Evolutionary conservation across 805 yeast genomes (phyloP).

Genomic region (Yarrowia sp.): DNA sequence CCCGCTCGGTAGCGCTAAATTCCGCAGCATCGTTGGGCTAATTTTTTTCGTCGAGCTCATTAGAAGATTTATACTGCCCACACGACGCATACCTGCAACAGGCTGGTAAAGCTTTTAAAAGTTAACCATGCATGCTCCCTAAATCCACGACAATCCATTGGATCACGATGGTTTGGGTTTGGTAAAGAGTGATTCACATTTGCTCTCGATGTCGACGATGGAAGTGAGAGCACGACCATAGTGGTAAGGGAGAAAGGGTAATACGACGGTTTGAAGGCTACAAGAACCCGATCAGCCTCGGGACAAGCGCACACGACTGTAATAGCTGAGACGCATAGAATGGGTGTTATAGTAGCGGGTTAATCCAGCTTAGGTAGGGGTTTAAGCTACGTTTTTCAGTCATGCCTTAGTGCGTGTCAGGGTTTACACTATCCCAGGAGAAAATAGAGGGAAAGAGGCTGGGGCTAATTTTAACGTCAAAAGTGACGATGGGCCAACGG

Average conservation of each 20-base stretch:
- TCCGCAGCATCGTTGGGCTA: neutral
- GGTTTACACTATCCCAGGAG: neutral
- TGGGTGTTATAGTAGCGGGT: neutral
- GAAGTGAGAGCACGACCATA: neutral
- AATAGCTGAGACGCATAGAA: neutral
- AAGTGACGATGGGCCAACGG: neutral
- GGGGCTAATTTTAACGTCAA: conserved; percentile 2
- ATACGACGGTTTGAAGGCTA: too few relatives aligned
- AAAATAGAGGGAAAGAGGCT: neutral
- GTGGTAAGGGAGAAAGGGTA: too few relatives aligned
- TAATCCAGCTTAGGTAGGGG: neutral
- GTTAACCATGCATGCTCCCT: conserved; percentile 1
- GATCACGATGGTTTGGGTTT: neutral
- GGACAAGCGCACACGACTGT: too few relatives aligned
- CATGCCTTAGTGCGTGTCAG: neutral
- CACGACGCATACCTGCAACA: conserved; percentile 10
- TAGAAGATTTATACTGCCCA: neutral
- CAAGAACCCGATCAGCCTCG: too few relatives aligned
- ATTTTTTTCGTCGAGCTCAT: neutral
- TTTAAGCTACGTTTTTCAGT: conserved; percentile 4
- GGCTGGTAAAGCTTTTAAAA: neutral
- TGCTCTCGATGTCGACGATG: conserved; percentile 22
- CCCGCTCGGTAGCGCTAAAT: neutral
- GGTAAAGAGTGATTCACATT: neutral
- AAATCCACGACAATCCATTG: neutral